Conservation (phyloP, 441 rosid genomes). For the Corymbia calophylla region DNA sequence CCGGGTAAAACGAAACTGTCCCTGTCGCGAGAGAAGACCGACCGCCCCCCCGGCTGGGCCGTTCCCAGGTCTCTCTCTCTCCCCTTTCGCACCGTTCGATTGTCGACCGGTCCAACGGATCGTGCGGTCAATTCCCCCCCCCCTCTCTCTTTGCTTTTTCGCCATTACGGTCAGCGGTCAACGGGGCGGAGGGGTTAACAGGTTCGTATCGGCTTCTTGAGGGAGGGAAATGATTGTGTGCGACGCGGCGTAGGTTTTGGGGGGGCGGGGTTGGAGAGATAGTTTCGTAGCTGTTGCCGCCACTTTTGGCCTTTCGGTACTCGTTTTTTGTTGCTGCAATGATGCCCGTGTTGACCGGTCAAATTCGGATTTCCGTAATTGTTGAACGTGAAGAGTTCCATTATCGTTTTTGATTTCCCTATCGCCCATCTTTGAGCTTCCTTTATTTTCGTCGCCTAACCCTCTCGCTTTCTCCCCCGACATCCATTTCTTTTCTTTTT, state of each 20-base stretch:
- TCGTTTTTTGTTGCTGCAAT: neutral
- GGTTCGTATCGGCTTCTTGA: neutral
- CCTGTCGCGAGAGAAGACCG: neutral
- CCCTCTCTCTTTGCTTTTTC: neutral
- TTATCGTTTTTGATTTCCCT: neutral
- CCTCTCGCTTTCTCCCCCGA: neutral
- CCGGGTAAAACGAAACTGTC: neutral
- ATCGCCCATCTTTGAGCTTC: neutral
- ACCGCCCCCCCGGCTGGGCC: neutral
- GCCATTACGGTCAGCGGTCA: neutral
- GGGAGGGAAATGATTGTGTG: neutral
- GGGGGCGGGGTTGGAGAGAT: neutral
- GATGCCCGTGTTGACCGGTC: neutral
- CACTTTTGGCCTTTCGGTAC: neutral
- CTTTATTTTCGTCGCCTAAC: neutral
- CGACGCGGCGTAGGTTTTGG: neutral
- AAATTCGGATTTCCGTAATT: neutral
- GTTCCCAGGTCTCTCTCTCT: neutral
- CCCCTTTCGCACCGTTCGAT: neutral
- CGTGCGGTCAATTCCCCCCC: neutral
- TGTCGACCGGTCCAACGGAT: neutral
- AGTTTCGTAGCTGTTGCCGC: neutral
- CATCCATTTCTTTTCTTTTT: neutral
- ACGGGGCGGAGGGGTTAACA: neutral
- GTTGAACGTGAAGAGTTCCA: neutral